Evolutionary conservation across 768 basidiomycete species (phyloP), one percentile per base, ranked within the genome.

Genomic region (Rhizopogon vulgaris): DNA sequence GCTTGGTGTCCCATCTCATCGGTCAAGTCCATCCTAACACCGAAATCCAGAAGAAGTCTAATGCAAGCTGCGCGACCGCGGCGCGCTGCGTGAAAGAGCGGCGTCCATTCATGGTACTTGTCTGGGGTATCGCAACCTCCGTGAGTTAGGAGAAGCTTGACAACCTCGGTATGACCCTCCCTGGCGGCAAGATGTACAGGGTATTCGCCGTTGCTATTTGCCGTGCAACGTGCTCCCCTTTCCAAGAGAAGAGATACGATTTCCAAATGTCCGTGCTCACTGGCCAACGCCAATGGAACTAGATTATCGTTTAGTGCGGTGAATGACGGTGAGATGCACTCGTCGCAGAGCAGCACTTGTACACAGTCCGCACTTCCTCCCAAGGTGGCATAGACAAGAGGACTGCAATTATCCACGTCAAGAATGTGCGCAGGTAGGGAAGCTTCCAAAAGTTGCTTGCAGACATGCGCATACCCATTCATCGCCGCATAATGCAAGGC

Each of bases 61-160:
- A 97, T 79, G 62, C 90, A 95, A 6, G 74, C 74, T 15, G 76
- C 69, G 56, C 84, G 87, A 1, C 94, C 94, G 56, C 92, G 86
- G 36, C 91, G 85, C 5, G 94, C 87, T 3, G 96, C 93, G 68
- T 98, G 94, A 63, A 94, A 93, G 40, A 98, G 76, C 24, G 96
- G 96, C 6, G 94, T 98, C 93, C 95, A 97, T 66, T 96, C 92
- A 63, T 95, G 89, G 68, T 95, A 98, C 69, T 94, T 98, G 76
- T 99, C 96, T 1, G 86, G 84, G 7, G 80, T 76, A 67, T 91
- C 92, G 83, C 85, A 91, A 37, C 84, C 91, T 45, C 82, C 85
- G 38, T 82, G 82, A 28, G 73, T 73, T 4, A 93, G 71, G 32
- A 99, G 79, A 6, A 92, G 68, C 52, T 71, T 76, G 66, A 94